These are phyloP conservation scores for Ocimum tenuiflorum DNA, from an alignment of 257 asterid species.

Conservation along the genomic window DNA sequence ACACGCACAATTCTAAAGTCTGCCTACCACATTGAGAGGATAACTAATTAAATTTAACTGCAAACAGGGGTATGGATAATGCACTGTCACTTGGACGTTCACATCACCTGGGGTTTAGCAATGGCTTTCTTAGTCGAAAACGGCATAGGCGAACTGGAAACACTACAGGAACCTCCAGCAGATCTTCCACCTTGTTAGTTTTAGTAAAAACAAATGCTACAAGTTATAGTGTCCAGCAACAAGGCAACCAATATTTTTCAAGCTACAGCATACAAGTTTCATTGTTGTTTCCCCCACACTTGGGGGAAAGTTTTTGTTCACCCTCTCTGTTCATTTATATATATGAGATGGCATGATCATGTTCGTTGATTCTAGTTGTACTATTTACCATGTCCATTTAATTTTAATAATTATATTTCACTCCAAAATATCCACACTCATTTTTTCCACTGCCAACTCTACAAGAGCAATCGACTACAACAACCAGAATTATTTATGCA, in stretches of 20 bases:
- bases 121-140: slow-evolving; percentile 66
- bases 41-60: slow-evolving; percentile 7
- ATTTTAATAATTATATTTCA: slow-evolving; percentile 6
- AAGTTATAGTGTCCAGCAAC: not conserved
- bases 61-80: slow-evolving; percentile 69
- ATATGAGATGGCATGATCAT: slow-evolving; percentile 6
- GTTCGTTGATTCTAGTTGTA: slow-evolving; percentile 20
- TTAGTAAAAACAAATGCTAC: not conserved
- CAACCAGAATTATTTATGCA: too few relatives aligned
- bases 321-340: slow-evolving; percentile 7
- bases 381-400: slow-evolving; percentile 15
- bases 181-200: slow-evolving; percentile 61
- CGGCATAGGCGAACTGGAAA: slow-evolving; percentile 50
- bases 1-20: not conserved
- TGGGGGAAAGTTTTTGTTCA: slow-evolving; percentile 14
- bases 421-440: not conserved
- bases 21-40: not conserved
- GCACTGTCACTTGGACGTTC: slow-evolving; percentile 92
- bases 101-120: slow-evolving; percentile 74
- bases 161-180: slow-evolving; percentile 51
- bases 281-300: slow-evolving; percentile 27
- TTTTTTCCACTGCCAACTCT: not conserved
- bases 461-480: not conserved
- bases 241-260: slow-evolving; percentile 28
- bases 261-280: slow-evolving; percentile 9